Evolutionary conservation across 306 rosid species (phyloP).

Genomic region (Sechiopsis laciniata): DNA sequence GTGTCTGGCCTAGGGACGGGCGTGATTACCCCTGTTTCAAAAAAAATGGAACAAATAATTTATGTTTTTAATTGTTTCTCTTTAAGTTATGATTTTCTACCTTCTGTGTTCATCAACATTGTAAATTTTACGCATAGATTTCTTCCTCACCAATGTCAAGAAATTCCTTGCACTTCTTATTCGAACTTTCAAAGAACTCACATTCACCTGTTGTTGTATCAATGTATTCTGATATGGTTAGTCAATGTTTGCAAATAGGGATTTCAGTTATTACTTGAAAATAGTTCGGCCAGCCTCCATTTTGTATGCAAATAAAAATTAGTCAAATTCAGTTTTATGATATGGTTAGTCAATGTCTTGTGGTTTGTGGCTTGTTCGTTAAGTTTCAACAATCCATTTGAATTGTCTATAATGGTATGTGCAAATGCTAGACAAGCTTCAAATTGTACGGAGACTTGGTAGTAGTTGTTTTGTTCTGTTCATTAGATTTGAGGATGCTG

Average conservation of each 20-base stretch:
- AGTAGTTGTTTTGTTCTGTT: slow-evolving; percentile 11
- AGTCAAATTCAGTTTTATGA: no score
- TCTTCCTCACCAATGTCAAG: background rate
- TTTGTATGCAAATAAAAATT: background rate
- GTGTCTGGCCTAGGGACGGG: no score
- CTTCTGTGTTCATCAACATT: background rate
- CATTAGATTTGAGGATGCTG: background rate
- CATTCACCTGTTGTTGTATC: background rate
- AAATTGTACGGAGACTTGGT: background rate
- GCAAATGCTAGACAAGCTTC: background rate
- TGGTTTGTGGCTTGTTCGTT: background rate
- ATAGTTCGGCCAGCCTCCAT: background rate
- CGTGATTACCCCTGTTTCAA: no score
- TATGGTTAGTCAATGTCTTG: background rate
- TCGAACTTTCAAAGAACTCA: background rate
- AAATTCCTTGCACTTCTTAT: background rate
- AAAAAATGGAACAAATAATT: background rate
- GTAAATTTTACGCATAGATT: background rate
- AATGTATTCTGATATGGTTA: background rate
- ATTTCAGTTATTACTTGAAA: background rate
- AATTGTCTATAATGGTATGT: background rate
- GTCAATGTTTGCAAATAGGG: background rate
- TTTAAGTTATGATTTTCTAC: background rate
- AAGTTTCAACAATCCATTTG: background rate
- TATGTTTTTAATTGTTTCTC: background rate